A percentile compares a stretch with the other conserved stretches of the same genome.
Conservation (phyloP, 768 basidiomycete species). For the Hemileccinum rubropunctum region DNA sequence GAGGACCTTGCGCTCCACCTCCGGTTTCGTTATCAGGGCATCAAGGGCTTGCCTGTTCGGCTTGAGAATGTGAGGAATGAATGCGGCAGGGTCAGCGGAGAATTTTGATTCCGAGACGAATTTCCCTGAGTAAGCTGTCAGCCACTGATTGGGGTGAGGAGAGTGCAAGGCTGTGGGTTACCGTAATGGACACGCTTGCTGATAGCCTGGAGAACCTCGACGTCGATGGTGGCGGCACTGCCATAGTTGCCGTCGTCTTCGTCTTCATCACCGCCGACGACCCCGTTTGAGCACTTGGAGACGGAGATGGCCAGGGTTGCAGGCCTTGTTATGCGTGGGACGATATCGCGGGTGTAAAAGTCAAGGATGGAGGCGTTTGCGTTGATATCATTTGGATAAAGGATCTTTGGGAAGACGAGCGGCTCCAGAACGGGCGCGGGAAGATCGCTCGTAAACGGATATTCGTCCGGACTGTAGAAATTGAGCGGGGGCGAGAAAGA, state of each 20-base stretch:
- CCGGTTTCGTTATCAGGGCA: slow-evolving; percentile 93
- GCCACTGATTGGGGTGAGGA: not conserved
- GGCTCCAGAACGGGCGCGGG: slow-evolving; percentile 80
- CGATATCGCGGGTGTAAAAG: slow-evolving; percentile 86
- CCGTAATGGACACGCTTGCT: slow-evolving; percentile 98
- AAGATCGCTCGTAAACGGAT: slow-evolving; percentile 85
- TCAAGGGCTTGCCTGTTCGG: slow-evolving; percentile 79
- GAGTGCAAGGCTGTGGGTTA: slow-evolving; percentile 36
- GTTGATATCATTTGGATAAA: slow-evolving; percentile 79
- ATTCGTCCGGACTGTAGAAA: slow-evolving; percentile 87
- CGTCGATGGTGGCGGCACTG: slow-evolving; percentile 89
- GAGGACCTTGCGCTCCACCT: slow-evolving; percentile 85
- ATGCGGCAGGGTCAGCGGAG: slow-evolving; percentile 75
- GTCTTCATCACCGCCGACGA: slow-evolving; percentile 63
- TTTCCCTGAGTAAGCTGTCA: slow-evolving; percentile 62
- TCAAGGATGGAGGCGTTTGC: slow-evolving; percentile 82
- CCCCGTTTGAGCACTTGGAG: slow-evolving; percentile 63
- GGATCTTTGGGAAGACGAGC: slow-evolving; percentile 69
- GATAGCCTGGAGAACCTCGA: slow-evolving; percentile 97
- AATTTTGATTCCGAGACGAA: slow-evolving; percentile 99
- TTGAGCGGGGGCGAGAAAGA: not conserved
- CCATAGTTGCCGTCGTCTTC: slow-evolving; percentile 99
- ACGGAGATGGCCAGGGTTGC: slow-evolving; percentile 67
- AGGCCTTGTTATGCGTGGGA: slow-evolving; percentile 81
- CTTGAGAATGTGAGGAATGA: slow-evolving; percentile 87